Evolutionary conservation across 1,284 basidiomycete genomes (phyloP).

Genomic region (Ustilago hordei): DNA sequence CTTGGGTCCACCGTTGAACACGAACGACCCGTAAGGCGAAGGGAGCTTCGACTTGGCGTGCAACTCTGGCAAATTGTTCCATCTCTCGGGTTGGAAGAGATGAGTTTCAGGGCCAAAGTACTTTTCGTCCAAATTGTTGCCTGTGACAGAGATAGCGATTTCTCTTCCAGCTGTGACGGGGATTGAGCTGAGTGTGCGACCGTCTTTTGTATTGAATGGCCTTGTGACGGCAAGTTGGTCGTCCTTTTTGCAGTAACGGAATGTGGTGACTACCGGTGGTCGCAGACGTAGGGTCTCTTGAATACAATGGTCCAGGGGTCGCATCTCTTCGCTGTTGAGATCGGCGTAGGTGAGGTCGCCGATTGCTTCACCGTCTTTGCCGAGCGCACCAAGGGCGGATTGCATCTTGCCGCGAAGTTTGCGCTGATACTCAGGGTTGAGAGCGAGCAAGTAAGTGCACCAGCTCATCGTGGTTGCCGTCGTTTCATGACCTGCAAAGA

Average conservation of each 20-base stretch:
- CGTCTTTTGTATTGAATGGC: slow-evolving; percentile 52
- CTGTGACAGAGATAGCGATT: slow-evolving; percentile 49
- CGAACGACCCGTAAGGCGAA: slow-evolving; percentile 57
- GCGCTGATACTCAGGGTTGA: slow-evolving; percentile 49
- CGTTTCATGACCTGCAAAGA: slow-evolving; percentile 68
- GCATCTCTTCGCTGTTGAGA: slow-evolving; percentile 52
- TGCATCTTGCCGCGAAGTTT: slow-evolving; percentile 52
- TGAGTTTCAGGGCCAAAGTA: slow-evolving; percentile 62
- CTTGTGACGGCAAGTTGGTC: slow-evolving; percentile 62
- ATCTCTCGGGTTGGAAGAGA: slow-evolving; percentile 61
- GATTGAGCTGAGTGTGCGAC: slow-evolving; percentile 55
- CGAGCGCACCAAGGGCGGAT: slow-evolving; percentile 17
- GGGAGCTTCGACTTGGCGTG: slow-evolving; percentile 35
- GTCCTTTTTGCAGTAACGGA: slow-evolving; percentile 52
- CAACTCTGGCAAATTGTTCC: slow-evolving; percentile 50
- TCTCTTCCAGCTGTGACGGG: slow-evolving; percentile 43
- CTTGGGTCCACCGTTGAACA: slow-evolving; percentile 59
- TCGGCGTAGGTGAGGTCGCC: slow-evolving; percentile 51
- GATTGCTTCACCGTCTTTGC: slow-evolving; percentile 47
- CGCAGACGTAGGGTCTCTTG: slow-evolving; percentile 62
- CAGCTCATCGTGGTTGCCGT: slow-evolving; percentile 58
- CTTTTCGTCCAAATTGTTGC: slow-evolving; percentile 40
- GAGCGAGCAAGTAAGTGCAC: slow-evolving; percentile 58
- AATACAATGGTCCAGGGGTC: slow-evolving; percentile 58
- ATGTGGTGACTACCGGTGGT: slow-evolving; percentile 56